Base-by-base conservation (phyloP, 441 rosid genomes). In the Arabidopsis hybrid region DNA sequence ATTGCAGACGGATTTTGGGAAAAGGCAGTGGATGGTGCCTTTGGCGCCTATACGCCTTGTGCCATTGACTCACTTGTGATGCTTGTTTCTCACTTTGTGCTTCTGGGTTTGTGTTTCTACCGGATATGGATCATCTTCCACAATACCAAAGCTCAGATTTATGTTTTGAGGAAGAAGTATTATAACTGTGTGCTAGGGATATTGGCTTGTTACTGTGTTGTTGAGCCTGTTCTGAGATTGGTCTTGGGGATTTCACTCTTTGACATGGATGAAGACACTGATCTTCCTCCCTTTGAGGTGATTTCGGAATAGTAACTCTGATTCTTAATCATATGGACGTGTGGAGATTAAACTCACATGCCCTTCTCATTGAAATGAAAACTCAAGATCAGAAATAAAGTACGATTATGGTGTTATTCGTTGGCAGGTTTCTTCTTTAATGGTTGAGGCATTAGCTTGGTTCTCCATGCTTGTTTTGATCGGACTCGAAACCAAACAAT, bases 201-300 rank as follows among this genome's bases (percentile, higher is more conserved):
- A 46, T 79, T 93, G 82, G 89, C 97, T 68, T 85, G 71, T 71
- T 88, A 76, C 67, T 90, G 94, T 71, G 56, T 88, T 16, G 84
- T 83, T 65, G 97, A 86, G 79, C 99, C 99, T 60, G 16, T 95
- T 4, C 69, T 86, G 52, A 91, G 97, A 83, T 63, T 93, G 84
- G 53, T 84, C 35, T 74, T 83, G 89, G 81, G 79, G 21, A 57
- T 86, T 52, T 91, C 98, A 47, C 83, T 88, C 62, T 86, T 91
- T 78, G 76, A 84, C 79, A 65, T 89, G 72, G 88, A 81, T 71
- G 91, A 82, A 55, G 86, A 83, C 80, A 72, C 81, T 38, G 70
- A 71, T 56, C 81, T 90, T 71, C 84, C 95, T 82, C 98, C 94
- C 18, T 91, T 87, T 69, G 99, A 93, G 98, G 99, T 91, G 60